Percentiles rank a stretch among this genome's conserved stretches.
Conservation (phyloP, 768 basidiomycete genomes). For the Boletus pseudo-olivaceus region DNA sequence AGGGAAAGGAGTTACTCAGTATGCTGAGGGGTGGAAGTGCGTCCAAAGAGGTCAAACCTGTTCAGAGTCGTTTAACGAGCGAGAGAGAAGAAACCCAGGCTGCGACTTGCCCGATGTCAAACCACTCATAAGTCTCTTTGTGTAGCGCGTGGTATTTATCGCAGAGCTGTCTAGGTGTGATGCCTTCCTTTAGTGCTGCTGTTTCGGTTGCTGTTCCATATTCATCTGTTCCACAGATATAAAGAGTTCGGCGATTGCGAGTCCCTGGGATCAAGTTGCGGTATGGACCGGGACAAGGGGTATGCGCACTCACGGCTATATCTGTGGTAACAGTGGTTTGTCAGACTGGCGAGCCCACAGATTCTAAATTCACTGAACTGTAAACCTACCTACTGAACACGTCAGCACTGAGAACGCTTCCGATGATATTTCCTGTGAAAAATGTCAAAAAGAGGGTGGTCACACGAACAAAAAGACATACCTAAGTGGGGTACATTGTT, state of each 20-base stretch:
- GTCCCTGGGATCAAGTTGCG: conserved; percentile 39
- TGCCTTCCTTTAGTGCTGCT: conserved; percentile 84
- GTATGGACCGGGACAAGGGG: neutral
- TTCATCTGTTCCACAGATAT: conserved; percentile 97
- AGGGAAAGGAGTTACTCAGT: conserved; percentile 59
- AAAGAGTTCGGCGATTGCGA: conserved; percentile 84
- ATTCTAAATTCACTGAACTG: neutral
- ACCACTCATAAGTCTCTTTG: conserved; percentile 94
- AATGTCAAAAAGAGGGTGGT: conserved; percentile 1
- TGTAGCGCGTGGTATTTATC: conserved; percentile 90
- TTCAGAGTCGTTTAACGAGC: neutral
- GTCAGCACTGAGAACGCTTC: conserved; percentile 95
- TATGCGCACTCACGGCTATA: conserved; percentile 52
- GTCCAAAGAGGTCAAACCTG: conserved; percentile 94
- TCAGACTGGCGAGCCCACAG: conserved; percentile 3
- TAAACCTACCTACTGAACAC: conserved; percentile 83
- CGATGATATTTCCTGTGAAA: conserved; percentile 77
- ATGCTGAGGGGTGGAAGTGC: conserved; percentile 87
- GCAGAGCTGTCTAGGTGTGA: conserved; percentile 77
- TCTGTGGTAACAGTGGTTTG: conserved; percentile 30
- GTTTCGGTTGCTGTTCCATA: conserved; percentile 99
- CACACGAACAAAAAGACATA: conserved; percentile 31
- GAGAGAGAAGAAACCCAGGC: neutral
- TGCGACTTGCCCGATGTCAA: conserved; percentile 76
- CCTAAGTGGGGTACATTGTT: conserved; percentile 98